Evolutionary conservation across 805 yeast genomes (phyloP).

Genomic region (Jamesozyma piceae): DNA sequence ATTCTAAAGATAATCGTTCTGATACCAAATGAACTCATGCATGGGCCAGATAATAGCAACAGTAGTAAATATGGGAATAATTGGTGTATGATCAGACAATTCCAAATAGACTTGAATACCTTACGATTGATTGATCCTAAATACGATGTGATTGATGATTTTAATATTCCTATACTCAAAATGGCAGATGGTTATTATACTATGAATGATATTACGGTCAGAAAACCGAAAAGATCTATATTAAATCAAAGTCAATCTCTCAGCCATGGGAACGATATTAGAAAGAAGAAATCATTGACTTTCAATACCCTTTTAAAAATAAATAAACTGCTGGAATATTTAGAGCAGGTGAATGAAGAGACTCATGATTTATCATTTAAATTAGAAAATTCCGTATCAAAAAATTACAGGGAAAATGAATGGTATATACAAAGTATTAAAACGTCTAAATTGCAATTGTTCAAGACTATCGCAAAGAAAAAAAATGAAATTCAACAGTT

Average conservation of each 20-base stretch:
- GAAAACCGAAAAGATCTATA: neutral
- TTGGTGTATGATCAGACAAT: slow-evolving; percentile 6
- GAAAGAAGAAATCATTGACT: slow-evolving; percentile 15
- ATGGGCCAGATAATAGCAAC: neutral
- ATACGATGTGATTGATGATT: slow-evolving; percentile 3
- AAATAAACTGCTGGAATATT: slow-evolving; percentile 24
- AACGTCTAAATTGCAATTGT: slow-evolving; percentile 6
- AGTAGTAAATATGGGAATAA: neutral
- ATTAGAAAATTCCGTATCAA: slow-evolving; percentile 8
- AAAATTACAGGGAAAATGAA: neutral
- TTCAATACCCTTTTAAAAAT: slow-evolving; percentile 23
- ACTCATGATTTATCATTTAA: slow-evolving; percentile 7
- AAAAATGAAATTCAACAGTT: neutral
- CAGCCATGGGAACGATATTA: neutral
- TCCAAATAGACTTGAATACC: slow-evolving; percentile 13
- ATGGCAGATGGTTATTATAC: slow-evolving; percentile 21
- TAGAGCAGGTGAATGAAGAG: slow-evolving; percentile 17
- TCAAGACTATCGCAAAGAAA: slow-evolving; percentile 1
- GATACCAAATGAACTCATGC: slow-evolving; percentile 10
- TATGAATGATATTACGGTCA: slow-evolving; percentile 2
- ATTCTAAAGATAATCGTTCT: slow-evolving; percentile 15
- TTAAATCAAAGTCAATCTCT: neutral
- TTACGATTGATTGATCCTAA: slow-evolving; percentile 9
- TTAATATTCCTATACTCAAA: slow-evolving; percentile 19
- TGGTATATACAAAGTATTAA: slow-evolving; percentile 6